Evolutionary conservation across 2,329 filamentous ascomycete genomes (phyloP), one percentile per base, ranked within the genome.

Genomic region (Penicillium sp.): DNA sequence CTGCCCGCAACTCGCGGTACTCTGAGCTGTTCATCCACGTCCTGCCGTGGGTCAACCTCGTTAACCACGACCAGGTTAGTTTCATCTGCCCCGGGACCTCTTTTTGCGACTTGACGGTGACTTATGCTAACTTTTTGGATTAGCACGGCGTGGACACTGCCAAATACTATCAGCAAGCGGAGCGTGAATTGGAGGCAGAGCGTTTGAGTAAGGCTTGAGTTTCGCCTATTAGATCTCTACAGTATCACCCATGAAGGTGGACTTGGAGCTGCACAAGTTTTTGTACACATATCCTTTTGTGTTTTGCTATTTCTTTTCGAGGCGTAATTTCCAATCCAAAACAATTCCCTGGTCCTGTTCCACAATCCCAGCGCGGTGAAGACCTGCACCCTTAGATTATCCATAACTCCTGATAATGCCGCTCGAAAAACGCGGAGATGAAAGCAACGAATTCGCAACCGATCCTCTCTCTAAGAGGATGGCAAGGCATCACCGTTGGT

Each of bases 31-130:
- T 94, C 77, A 81, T 91, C 66, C 89, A 92, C 73, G 86, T 94
- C 55, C 81, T 99, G 57, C 93, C 94, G 40, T 98, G 93, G 95
- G 94, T 96, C 81, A 99, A 99, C 83, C 90, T 99, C 79, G 94
- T 96, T 73, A 98, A 99, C 79, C 95, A 99, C 79, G 88, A 86
- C 74, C 85, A 87, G 75, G 83, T 84, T 70, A 67, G 77, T 69
- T n/a, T 53, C 35, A 14, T 33, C 33, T 3, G 43, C 19, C 18
- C 19, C 37, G 19, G 18, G 22, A 16, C 9, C n/a, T 6, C 31
- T 13, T 16, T 4, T 3, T n/a, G 14, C 18, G 18, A 37, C 24
- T 37, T n/a, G 4, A 16, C 1, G 2, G 22, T 59, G 18, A 39
- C 22, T 50, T n/a, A 39, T 50, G 14, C 52, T 59, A 44, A 59